Evolutionary conservation across 177 flowering plant genomes (phyloP).

Genomic region (Telopea speciosissima): DNA sequence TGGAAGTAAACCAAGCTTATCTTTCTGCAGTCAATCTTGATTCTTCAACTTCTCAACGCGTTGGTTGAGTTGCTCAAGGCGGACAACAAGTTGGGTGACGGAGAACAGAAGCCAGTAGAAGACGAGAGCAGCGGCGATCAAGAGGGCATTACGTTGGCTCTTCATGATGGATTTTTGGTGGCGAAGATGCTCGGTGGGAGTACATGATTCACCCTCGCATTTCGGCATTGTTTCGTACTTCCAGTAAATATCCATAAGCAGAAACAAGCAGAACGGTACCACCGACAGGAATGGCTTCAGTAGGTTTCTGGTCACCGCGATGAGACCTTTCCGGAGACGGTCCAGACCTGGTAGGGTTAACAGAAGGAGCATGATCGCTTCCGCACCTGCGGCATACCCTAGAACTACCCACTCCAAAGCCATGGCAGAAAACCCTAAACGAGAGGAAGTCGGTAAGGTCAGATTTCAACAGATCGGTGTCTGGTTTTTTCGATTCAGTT

Average conservation of each 20-base stretch:
- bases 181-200: constrained; percentile 77
- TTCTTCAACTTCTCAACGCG: constrained; percentile 65
- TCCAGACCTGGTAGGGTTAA: constrained; percentile 78
- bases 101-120: constrained; percentile 88
- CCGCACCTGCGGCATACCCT: constrained; percentile 85
- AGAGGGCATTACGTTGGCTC: constrained; percentile 81
- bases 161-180: constrained; percentile 90
- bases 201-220: constrained; percentile 54
- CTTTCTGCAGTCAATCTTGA: constrained; percentile 31
- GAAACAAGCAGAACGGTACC: constrained; percentile 71
- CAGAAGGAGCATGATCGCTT: constrained; percentile 74
- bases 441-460: background rate
- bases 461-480: no score
- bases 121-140: constrained; percentile 67
- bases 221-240: constrained; percentile 76
- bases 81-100: constrained; percentile 66
- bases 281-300: constrained; percentile 74
- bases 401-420: constrained; percentile 89
- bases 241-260: constrained; percentile 89
- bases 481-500: no score
- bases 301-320: constrained; percentile 62
- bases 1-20: background rate
- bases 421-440: constrained; percentile 24
- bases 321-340: constrained; percentile 58
- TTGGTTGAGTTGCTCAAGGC: constrained; percentile 57